Percentiles rank a stretch among this genome's conserved stretches.
Conservation (phyloP, 768 basidiomycete species). For the Psilocybe tampanensis region DNA sequence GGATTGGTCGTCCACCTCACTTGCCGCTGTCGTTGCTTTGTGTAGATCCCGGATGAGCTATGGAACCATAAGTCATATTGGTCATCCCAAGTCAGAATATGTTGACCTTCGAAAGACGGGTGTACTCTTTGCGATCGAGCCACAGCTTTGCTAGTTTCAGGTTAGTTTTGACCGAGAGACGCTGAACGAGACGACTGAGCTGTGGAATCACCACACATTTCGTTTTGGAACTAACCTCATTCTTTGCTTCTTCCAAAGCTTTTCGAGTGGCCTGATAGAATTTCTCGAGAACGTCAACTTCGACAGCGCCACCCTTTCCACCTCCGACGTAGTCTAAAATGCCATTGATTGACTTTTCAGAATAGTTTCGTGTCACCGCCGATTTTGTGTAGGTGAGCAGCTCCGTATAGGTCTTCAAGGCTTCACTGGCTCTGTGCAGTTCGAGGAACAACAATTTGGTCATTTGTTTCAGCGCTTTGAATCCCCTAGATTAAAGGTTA, state of each 20-base stretch:
- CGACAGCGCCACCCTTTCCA: slow-evolving; percentile 73
- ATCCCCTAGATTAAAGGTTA: slow-evolving; percentile 66
- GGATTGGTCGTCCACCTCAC: slow-evolving; percentile 80
- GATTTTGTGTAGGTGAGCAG: slow-evolving; percentile 94
- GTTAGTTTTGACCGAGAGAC: slow-evolving; percentile 94
- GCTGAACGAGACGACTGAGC: slow-evolving; percentile 43
- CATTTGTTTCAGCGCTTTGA: slow-evolving; percentile 97
- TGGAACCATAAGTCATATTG: slow-evolving; percentile 1
- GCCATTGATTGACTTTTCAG: slow-evolving; percentile 98
- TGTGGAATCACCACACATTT: neutral
- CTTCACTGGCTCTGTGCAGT: slow-evolving; percentile 79
- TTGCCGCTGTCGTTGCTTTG: slow-evolving; percentile 56
- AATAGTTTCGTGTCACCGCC: slow-evolving; percentile 92
- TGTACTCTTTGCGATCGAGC: slow-evolving; percentile 93
- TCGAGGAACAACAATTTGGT: slow-evolving; percentile 90
- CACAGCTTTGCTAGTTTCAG: slow-evolving; percentile 96
- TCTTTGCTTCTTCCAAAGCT: slow-evolving; percentile 91
- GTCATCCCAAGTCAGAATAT: neutral
- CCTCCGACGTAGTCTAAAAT: slow-evolving; percentile 98
- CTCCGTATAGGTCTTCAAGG: slow-evolving; percentile 82
- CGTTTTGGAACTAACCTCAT: slow-evolving; percentile 66
- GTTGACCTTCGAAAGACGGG: slow-evolving; percentile 75
- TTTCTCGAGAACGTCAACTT: slow-evolving; percentile 86
- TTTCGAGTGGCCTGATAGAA: slow-evolving; percentile 95
- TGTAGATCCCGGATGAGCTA: slow-evolving; percentile 83